Evolutionary conservation across 2,329 filamentous ascomycete genomes (phyloP).

Genomic region (Paecilomyces variotii): DNA sequence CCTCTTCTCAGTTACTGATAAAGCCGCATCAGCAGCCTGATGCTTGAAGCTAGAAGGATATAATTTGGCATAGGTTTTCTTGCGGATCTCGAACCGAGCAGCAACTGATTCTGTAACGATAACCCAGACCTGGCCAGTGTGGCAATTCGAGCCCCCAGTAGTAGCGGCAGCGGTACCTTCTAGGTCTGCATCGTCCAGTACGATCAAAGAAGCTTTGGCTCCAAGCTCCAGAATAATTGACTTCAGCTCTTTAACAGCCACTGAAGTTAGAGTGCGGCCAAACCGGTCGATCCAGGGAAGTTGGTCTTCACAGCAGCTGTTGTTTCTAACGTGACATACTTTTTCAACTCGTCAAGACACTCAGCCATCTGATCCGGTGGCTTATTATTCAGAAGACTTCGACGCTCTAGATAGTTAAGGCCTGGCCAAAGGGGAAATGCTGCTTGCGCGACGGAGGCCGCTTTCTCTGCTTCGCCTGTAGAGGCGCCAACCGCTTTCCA

Average conservation of each 20-base stretch:
- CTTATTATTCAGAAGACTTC: background rate
- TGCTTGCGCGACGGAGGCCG: background rate
- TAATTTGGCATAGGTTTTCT: background rate
- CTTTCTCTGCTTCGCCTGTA: background rate
- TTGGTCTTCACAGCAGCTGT: constrained; percentile 52
- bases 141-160: background rate
- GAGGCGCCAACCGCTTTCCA: background rate
- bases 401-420: background rate
- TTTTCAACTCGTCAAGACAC: background rate
- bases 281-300: constrained; percentile 62
- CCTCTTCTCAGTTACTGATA: background rate
- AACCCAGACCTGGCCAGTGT: constrained; percentile 14
- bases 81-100: constrained; percentile 35
- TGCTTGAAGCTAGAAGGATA: background rate
- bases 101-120: constrained; percentile 37
- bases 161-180: background rate
- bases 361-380: background rate
- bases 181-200: background rate
- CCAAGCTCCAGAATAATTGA: background rate
- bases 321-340: background rate
- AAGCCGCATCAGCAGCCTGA: background rate
- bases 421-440: background rate
- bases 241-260: background rate
- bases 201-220: background rate
- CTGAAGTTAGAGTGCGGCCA: constrained; percentile 32